Evolutionary conservation across 352 stramenopile genomes (phyloP).

Genomic region (Globisporangium middletonii): DNA sequence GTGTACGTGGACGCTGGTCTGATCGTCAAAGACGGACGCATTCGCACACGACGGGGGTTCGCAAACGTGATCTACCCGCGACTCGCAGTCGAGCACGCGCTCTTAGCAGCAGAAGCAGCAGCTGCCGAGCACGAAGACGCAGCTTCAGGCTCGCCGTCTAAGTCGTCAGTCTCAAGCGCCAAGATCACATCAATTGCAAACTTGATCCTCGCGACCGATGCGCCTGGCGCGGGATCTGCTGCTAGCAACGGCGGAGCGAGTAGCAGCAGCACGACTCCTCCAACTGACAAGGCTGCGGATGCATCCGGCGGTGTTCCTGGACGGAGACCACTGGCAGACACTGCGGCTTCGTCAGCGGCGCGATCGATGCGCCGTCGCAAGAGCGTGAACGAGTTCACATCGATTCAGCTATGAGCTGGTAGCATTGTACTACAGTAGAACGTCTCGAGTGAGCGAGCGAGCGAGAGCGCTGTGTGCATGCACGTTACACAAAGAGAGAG

Average conservation of each 20-base stretch:
- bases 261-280: not conserved
- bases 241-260: not conserved
- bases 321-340: constrained; percentile 20
- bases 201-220: constrained; percentile 7
- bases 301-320: constrained; percentile 1
- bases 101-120: not conserved
- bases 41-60: constrained; percentile 48
- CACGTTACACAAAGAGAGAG: too few species aligned
- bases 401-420: not conserved
- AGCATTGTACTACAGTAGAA: not conserved
- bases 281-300: constrained; percentile 1
- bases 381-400: constrained; percentile 36
- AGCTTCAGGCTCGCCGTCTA: constrained; percentile 5
- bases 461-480: not conserved
- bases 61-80: constrained; percentile 43
- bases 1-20: constrained; percentile 54
- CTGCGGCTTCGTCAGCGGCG: constrained; percentile 6
- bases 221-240: not conserved
- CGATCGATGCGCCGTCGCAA: constrained; percentile 54
- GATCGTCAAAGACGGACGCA: constrained; percentile 30
- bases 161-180: constrained; percentile 1
- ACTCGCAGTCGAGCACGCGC: constrained; percentile 22
- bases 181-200: constrained; percentile 2
- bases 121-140: constrained; percentile 17
- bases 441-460: not conserved